Conservation (phyloP, 768 basidiomycete genomes). For the Daedalea quercina region DNA sequence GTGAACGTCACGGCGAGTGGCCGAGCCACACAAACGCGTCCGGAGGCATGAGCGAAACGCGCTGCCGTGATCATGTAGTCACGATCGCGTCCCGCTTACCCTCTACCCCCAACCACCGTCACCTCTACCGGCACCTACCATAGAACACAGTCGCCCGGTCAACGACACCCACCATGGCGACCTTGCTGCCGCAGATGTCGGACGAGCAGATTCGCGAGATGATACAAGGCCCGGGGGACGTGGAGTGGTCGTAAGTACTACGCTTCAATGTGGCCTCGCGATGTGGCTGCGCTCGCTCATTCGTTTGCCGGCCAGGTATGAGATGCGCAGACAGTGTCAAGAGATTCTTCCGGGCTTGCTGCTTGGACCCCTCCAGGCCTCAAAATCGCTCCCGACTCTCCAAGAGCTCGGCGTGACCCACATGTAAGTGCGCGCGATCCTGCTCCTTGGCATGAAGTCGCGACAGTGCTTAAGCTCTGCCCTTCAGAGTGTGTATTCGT, state of each 20-base stretch:
- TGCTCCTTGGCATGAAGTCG: background rate
- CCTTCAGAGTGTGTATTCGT: constrained; percentile 73
- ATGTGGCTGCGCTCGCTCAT: too few species aligned
- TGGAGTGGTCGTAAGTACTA: constrained; percentile 72
- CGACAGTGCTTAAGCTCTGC: background rate
- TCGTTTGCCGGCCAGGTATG: constrained; percentile 48
- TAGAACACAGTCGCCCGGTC: background rate
- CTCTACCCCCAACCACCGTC: background rate
- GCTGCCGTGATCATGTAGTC: background rate
- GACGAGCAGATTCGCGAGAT: constrained; percentile 45
- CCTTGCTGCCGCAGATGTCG: background rate
- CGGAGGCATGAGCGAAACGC: background rate
- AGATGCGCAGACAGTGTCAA: constrained; percentile 94
- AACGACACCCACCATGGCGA: background rate
- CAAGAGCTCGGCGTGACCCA: constrained; percentile 67
- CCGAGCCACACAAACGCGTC: background rate
- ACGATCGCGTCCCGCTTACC: background rate
- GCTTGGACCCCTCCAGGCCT: constrained; percentile 85
- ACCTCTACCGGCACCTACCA: background rate
- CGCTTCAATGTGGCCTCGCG: background rate
- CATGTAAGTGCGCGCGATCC: constrained; percentile 44
- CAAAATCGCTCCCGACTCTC: constrained; percentile 73
- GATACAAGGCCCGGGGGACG: constrained; percentile 74
- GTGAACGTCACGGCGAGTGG: background rate
- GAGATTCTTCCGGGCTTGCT: constrained; percentile 79